Evolutionary conservation across 768 basidiomycete genomes (phyloP).

Genomic region (Cubamyces sp.): DNA sequence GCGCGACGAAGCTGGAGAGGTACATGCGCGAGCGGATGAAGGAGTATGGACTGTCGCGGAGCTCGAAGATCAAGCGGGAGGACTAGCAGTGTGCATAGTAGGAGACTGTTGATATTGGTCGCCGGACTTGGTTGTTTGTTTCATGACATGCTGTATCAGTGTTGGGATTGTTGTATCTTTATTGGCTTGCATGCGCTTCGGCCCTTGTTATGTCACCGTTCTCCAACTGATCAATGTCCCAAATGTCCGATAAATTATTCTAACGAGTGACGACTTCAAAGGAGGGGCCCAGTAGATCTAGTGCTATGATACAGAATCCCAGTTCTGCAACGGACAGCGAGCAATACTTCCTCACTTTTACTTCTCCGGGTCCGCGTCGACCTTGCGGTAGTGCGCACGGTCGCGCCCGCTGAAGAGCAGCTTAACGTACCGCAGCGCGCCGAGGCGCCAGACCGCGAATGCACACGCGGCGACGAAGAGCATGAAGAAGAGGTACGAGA

Average conservation of each 20-base stretch:
- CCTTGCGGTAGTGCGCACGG: slow-evolving; percentile 27
- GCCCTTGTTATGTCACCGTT: not conserved
- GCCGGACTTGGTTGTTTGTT: not conserved
- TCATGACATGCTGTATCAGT: slow-evolving; percentile 2
- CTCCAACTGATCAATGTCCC: no score
- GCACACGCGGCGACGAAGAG: slow-evolving; percentile 50
- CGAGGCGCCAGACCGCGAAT: slow-evolving; percentile 50
- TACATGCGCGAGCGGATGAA: slow-evolving; percentile 58
- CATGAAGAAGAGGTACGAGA: slow-evolving; percentile 31
- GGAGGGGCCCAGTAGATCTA: not conserved
- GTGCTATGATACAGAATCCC: not conserved
- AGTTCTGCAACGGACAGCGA: not conserved
- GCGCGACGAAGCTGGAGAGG: slow-evolving; percentile 84
- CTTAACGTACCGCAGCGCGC: slow-evolving; percentile 51
- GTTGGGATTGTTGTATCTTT: not conserved
- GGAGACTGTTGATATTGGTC: not conserved
- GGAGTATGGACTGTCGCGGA: slow-evolving; percentile 23
- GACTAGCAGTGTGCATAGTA: slow-evolving; percentile 23
- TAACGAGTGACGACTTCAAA: not conserved
- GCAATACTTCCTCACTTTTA: not conserved
- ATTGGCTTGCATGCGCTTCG: not conserved
- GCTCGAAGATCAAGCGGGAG: slow-evolving; percentile 33
- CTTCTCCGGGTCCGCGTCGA: slow-evolving; percentile 23
- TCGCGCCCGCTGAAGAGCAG: slow-evolving; percentile 41
- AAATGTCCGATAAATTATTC: no score